These are phyloP conservation scores for Fraxinus americana DNA, from an alignment of 257 asterid species.

Conservation along the genomic window DNA sequence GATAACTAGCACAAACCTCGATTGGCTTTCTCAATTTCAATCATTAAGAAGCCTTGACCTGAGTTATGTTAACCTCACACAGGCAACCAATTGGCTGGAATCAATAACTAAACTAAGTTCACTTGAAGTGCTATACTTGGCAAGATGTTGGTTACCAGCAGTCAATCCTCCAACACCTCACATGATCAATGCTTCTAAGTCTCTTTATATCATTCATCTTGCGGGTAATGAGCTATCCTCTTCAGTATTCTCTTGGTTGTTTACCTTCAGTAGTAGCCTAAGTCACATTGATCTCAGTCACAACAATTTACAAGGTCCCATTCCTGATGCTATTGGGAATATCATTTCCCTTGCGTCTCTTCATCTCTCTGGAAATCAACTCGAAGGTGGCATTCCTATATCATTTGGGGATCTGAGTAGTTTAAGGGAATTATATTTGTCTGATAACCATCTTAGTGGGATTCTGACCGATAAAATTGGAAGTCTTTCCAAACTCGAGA, in stretches of 20 bases:
- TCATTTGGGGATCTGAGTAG: no score
- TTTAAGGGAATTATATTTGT: no score
- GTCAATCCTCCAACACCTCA: neutral
- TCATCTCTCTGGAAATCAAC: no score
- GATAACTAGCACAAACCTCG: conserved; percentile 12
- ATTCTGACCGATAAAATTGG: neutral
- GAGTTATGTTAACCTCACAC: conserved; percentile 1
- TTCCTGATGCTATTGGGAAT: neutral
- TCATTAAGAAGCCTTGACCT: conserved; percentile 20
- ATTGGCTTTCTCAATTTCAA: conserved; percentile 21
- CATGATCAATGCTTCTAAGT: neutral
- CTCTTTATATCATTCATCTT: conserved; percentile 23
- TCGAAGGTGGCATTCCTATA: no score
- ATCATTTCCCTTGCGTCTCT: no score
- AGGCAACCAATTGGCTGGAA: conserved; percentile 21
- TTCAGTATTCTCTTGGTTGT: conserved; percentile 14
- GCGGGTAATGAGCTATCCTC: neutral
- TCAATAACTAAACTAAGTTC: conserved; percentile 12
- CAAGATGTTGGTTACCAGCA: neutral
- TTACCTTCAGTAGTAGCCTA: conserved; percentile 19
- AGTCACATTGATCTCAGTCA: neutral
- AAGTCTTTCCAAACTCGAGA: neutral
- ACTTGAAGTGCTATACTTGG: conserved; percentile 4
- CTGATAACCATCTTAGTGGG: no score
- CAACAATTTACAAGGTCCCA: neutral